Evolutionary conservation across 495 filamentous ascomycete genomes (phyloP).

Genomic region (Tuber aestivum): DNA sequence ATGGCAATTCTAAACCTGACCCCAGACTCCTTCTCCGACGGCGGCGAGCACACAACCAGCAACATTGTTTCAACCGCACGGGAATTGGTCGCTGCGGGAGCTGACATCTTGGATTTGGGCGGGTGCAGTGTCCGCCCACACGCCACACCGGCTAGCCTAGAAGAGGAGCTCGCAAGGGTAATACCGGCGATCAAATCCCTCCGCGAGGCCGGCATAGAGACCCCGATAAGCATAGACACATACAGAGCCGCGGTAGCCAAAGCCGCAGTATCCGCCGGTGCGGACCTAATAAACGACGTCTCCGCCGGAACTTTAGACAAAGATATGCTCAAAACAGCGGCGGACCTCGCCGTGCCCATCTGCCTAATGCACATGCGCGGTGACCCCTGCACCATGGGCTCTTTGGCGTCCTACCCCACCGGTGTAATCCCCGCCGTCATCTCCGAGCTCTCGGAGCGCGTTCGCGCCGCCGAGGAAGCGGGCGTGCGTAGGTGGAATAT

Average conservation of each 20-base stretch:
- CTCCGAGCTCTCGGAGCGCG: slow-evolving; percentile 61
- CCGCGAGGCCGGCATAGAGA: slow-evolving; percentile 56
- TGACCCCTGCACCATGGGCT: slow-evolving; percentile 73
- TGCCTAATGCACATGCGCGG: slow-evolving; percentile 97
- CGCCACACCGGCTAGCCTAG: slow-evolving; percentile 56
- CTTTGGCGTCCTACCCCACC: slow-evolving; percentile 60
- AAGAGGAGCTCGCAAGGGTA: slow-evolving; percentile 72
- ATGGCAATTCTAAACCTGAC: slow-evolving; percentile 97
- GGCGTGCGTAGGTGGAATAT: slow-evolving; percentile 90
- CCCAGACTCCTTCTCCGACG: slow-evolving; percentile 95
- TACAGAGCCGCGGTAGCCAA: slow-evolving; percentile 83
- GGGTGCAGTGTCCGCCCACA: slow-evolving; percentile 85
- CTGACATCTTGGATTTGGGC: slow-evolving; percentile 83
- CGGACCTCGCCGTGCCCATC: slow-evolving; percentile 70
- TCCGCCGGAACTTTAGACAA: slow-evolving; percentile 74
- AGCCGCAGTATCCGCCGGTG: slow-evolving; percentile 71
- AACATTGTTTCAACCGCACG: slow-evolving; percentile 51
- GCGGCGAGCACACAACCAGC: slow-evolving; percentile 55
- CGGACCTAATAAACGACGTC: slow-evolving; percentile 93
- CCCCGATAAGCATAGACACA: slow-evolving; percentile 82
- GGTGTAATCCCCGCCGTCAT: slow-evolving; percentile 64
- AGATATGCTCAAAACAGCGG: slow-evolving; percentile 76
- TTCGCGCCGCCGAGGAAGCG: slow-evolving; percentile 70
- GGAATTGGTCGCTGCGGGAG: slow-evolving; percentile 58
- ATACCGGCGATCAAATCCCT: slow-evolving; percentile 70